Conservation (phyloP, 345 rosid genomes). For the Odontarrhena argentea region DNA sequence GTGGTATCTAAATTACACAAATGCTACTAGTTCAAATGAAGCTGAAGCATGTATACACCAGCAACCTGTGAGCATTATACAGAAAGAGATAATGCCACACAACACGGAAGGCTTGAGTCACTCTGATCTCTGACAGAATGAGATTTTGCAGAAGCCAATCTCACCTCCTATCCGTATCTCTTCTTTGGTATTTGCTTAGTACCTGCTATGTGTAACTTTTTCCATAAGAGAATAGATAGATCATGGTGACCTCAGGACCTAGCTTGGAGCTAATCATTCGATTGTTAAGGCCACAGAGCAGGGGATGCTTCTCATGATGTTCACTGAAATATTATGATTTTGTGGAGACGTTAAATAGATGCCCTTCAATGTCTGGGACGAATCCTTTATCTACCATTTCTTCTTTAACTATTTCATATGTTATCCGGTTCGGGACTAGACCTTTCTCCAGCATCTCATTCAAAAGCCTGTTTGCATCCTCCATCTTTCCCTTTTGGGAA, state of each 20-base stretch:
- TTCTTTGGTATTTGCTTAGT: constrained; percentile 1
- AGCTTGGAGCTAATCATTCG: constrained; percentile 10
- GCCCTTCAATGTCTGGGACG: constrained; percentile 85
- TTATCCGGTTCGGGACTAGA: constrained; percentile 62
- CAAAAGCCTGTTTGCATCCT: constrained; percentile 70
- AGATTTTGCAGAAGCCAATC: constrained; percentile 9
- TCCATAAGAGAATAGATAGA: background rate
- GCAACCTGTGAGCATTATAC: background rate
- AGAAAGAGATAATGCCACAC: background rate
- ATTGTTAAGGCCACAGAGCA: constrained; percentile 11
- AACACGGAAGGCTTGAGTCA: background rate
- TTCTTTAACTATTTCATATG: constrained; percentile 65
- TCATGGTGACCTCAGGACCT: constrained; percentile 2
- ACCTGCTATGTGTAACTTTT: background rate
- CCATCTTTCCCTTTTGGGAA: constrained; percentile 64
- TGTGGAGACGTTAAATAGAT: constrained; percentile 50
- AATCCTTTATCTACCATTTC: constrained; percentile 89
- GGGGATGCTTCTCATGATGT: constrained; percentile 1
- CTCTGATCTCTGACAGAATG: background rate
- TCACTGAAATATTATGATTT: constrained; percentile 22
- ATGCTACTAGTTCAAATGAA: background rate
- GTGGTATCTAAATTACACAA: background rate
- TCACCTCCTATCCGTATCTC: constrained; percentile 7
- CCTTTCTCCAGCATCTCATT: constrained; percentile 95
- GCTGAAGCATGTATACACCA: background rate